phyloP scores from a whole-genome alignment of 164 flowering plant genomes.

The Litsea cubeba region DNA sequence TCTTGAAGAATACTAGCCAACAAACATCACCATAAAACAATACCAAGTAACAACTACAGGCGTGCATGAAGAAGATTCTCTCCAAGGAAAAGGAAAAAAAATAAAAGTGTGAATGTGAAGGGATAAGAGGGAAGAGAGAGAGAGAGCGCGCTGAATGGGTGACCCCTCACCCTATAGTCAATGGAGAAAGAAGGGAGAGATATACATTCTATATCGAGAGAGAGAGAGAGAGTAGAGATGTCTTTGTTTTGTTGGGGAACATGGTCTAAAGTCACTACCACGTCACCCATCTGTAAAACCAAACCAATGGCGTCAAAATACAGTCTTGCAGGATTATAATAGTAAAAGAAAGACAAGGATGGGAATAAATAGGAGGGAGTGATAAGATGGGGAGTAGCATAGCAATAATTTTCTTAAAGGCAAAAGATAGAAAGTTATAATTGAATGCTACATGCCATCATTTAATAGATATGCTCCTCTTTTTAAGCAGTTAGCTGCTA shows the following conservation, averaged over 20 bases:
- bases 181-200: background rate
- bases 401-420: background rate
- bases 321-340: constrained; percentile 4
- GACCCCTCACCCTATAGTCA: background rate
- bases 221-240: background rate
- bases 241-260: background rate
- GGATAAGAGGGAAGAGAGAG: background rate
- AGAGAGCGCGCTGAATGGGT: background rate
- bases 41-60: background rate
- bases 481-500: background rate
- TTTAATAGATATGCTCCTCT: background rate
- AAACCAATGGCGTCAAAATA: constrained; percentile 3
- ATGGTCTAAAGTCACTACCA: background rate
- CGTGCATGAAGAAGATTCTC: constrained; percentile 8
- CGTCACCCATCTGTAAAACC: constrained; percentile 7
- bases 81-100: background rate
- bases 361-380: background rate
- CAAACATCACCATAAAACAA: constrained; percentile 8
- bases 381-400: background rate
- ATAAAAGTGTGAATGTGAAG: constrained; percentile 4
- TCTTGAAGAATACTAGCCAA: background rate
- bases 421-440: background rate
- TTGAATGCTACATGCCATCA: constrained; percentile 5
- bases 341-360: background rate
- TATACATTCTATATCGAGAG: background rate